Evolutionary conservation across 2,329 filamentous ascomycete species (phyloP), one percentile per base, ranked within the genome.

Genomic region (Verticillium isaacii): DNA sequence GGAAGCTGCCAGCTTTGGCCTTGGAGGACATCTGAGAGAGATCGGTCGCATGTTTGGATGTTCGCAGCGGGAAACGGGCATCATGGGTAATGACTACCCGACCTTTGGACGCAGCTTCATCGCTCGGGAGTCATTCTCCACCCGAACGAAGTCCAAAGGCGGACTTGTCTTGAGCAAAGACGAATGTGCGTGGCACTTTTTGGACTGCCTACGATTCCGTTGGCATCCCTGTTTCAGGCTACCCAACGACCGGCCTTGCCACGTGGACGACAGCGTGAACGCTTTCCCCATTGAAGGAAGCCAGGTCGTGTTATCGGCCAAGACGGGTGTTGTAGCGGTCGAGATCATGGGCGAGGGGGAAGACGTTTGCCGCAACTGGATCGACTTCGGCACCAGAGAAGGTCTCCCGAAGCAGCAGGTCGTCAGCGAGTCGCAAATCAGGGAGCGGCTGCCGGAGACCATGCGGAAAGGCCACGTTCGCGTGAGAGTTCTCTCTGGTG

Each of bases 1-100:
- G 94, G 94, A 98, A 73, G 88, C 93, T n/a, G 93, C 92, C 32
- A 96, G 94, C 68, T 90, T 97, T 64, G 93, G 93, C 34, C 96
- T 98, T 66, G 94, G 94, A 8, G 93, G 92, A 11, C 94, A 98
- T 74, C 76, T 98, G 57, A 94, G 96, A 74, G 93, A 97, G 75
- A 90, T 90, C 0, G 94, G 94, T 3, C 94, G 96, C 76, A 76
- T 97, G 25, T 90, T 98, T 67, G 94, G 94, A 58, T 96, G 92
- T 67, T 92, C 92, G 11, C 91, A 96, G 71, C 92, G 96, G 71
- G 92, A 95, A 70, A 90, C 81, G 32, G 94, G 95, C n/a, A 83
- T 98, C 64, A 98, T 98, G 94, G 80, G 93, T 58, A 85, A 91
- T 61, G 94, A 97, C 73, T 97, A 96, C 72, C 86, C 93, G 36